Evolutionary conservation across 805 yeast species (phyloP).

Genomic region (Candida vaughaniae): DNA sequence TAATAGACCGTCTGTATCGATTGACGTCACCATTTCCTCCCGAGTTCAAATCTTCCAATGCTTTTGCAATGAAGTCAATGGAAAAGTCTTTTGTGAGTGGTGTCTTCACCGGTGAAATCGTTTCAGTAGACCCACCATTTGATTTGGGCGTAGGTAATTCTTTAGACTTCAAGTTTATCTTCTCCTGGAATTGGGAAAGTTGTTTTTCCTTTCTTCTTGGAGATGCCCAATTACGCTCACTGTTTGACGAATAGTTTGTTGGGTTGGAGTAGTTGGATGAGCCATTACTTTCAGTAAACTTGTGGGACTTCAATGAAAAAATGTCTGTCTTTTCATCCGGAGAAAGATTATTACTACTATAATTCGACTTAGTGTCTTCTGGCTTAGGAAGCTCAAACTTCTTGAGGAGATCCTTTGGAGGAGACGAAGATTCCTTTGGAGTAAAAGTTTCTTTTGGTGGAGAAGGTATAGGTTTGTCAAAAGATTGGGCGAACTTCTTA

Average conservation of each 20-base stretch:
- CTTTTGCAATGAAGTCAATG: slow-evolving; percentile 46
- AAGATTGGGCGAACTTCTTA: not conserved
- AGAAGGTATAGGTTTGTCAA: slow-evolving; percentile 2
- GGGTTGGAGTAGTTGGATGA: slow-evolving; percentile 36
- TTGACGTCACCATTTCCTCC: slow-evolving; percentile 47
- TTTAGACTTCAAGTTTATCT: slow-evolving; percentile 34
- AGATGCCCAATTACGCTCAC: slow-evolving; percentile 43
- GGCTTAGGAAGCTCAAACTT: slow-evolving; percentile 13
- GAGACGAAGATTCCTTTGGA: slow-evolving; percentile 6
- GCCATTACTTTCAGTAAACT: slow-evolving; percentile 14
- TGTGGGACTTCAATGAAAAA: slow-evolving; percentile 13
- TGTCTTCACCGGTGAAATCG: slow-evolving; percentile 16
- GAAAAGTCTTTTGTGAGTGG: slow-evolving; percentile 44
- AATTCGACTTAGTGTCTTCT: slow-evolving; percentile 16
- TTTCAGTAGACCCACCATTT: slow-evolving; percentile 5
- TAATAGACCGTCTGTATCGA: slow-evolving; percentile 38
- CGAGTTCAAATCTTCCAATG: slow-evolving; percentile 42
- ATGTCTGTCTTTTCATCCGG: slow-evolving; percentile 18
- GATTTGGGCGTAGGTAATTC: slow-evolving; percentile 22
- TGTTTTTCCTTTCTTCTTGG: slow-evolving; percentile 37
- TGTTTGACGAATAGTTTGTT: slow-evolving; percentile 28
- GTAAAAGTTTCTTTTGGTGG: slow-evolving; percentile 9
- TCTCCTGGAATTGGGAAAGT: slow-evolving; percentile 34
- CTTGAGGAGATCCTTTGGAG: slow-evolving; percentile 1
- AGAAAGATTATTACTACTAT: slow-evolving; percentile 12